A percentile compares a stretch with the other conserved stretches of the same genome.
Evolutionary conservation across 1,139 yeast species (phyloP).

Genomic region (Suhomyces yuchorum): DNA sequence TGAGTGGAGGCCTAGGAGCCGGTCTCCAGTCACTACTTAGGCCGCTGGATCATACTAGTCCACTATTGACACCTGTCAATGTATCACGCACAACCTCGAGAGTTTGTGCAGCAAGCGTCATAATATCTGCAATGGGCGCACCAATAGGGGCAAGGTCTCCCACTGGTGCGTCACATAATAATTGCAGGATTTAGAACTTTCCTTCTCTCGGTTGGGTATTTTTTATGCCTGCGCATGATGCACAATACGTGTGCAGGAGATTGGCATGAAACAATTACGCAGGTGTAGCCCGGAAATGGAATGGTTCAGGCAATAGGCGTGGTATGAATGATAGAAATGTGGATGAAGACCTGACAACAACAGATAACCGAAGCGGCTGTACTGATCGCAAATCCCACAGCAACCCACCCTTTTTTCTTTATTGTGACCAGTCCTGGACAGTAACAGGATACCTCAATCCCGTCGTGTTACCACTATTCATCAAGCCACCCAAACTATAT

Average conservation of each 20-base stretch:
- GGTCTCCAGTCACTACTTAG: neutral
- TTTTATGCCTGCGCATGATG: slow-evolving; percentile 8
- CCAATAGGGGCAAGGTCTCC: slow-evolving; percentile 3
- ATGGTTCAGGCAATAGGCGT: neutral
- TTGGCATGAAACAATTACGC: slow-evolving; percentile 9
- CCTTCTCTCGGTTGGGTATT: slow-evolving; percentile 13
- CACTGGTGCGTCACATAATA: neutral
- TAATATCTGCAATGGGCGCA: slow-evolving; percentile 3
- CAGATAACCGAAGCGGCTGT: neutral
- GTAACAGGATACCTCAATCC: no score
- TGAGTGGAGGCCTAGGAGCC: neutral
- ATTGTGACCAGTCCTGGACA: neutral
- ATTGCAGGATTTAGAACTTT: slow-evolving; percentile 2
- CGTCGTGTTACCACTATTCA: neutral
- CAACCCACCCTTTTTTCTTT: neutral
- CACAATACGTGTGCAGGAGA: slow-evolving; percentile 8
- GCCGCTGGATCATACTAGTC: neutral
- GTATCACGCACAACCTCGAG: slow-evolving; percentile 2
- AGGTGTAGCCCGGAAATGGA: slow-evolving; percentile 9
- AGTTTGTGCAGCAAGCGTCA: neutral
- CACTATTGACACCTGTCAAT: slow-evolving; percentile 9
- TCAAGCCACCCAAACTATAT: neutral
- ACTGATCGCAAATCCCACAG: neutral
- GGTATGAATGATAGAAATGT: neutral
- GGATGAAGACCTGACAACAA: neutral